Conservation (phyloP, 2,329 filamentous ascomycete species). For the Orbilia quercus region DNA sequence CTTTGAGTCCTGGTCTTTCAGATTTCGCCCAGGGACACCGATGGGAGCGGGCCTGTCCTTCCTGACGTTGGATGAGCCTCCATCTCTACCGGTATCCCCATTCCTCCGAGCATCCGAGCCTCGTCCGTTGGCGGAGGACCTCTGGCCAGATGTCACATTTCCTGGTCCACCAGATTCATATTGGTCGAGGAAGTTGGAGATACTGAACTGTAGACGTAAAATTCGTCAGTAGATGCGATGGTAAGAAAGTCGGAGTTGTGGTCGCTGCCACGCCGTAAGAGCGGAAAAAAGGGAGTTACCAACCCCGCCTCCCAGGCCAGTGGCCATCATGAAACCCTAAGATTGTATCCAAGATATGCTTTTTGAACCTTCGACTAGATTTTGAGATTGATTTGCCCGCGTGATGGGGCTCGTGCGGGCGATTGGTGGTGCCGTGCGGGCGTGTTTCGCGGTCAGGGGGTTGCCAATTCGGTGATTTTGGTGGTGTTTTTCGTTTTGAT, state of each 20-base stretch:
- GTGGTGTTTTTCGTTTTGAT: slow-evolving; percentile 24
- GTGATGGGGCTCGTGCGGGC: slow-evolving; percentile 6
- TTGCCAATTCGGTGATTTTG: slow-evolving; percentile 35
- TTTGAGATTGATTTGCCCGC: slow-evolving; percentile 4
- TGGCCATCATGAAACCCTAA: slow-evolving; percentile 50
- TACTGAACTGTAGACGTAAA: slow-evolving; percentile 40
- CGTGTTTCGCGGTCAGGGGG: slow-evolving; percentile 48
- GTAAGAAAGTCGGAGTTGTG: slow-evolving; percentile 6
- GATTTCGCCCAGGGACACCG: slow-evolving; percentile 42
- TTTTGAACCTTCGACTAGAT: slow-evolving; percentile 3
- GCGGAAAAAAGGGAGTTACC: slow-evolving; percentile 29
- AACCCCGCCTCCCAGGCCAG: slow-evolving; percentile 56
- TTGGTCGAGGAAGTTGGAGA: slow-evolving; percentile 41
- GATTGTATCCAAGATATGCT: slow-evolving; percentile 48
- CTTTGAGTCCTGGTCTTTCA: slow-evolving; percentile 26
- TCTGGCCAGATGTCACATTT: slow-evolving; percentile 6
- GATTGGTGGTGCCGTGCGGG: slow-evolving; percentile 31
- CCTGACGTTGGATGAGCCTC: slow-evolving; percentile 27
- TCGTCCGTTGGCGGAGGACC: slow-evolving; percentile 42
- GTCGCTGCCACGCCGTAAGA: slow-evolving; percentile 9
- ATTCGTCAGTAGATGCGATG: slow-evolving; percentile 17
- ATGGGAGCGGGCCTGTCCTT: slow-evolving; percentile 52
- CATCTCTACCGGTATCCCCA: slow-evolving; percentile 35
- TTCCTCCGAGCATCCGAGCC: slow-evolving; percentile 40
- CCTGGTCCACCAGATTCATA: slow-evolving; percentile 22